Evolutionary conservation across 2,329 filamentous ascomycete genomes (phyloP).

Genomic region (Talaromyces sp.): DNA sequence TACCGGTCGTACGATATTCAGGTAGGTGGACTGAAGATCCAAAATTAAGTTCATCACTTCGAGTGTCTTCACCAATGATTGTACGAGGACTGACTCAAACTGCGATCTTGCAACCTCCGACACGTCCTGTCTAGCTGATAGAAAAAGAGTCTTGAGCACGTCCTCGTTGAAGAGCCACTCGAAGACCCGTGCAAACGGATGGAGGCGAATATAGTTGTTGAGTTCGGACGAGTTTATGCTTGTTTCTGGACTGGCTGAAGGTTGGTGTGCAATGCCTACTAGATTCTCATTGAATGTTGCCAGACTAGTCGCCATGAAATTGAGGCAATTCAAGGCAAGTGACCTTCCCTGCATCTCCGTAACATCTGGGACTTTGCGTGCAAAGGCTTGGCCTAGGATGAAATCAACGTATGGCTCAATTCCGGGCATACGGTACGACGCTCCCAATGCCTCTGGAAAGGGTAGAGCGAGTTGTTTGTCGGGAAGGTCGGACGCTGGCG

Average conservation of each 20-base stretch:
- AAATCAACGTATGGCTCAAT: constrained; percentile 94
- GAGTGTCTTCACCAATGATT: constrained; percentile 72
- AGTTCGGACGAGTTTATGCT: constrained; percentile 71
- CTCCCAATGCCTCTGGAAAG: constrained; percentile 81
- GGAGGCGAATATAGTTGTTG: constrained; percentile 73
- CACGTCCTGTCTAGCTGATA: constrained; percentile 70
- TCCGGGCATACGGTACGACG: constrained; percentile 70
- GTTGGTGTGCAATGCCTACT: constrained; percentile 75
- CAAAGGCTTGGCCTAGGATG: constrained; percentile 72
- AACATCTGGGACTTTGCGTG: constrained; percentile 59
- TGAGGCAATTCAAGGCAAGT: constrained; percentile 72
- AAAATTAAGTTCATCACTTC: constrained; percentile 78
- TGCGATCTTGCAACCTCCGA: constrained; percentile 65
- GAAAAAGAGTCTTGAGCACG: constrained; percentile 73
- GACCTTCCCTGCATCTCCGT: constrained; percentile 66
- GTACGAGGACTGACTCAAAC: constrained; percentile 73
- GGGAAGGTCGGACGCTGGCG: constrained; percentile 45
- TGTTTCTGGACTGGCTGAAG: constrained; percentile 67
- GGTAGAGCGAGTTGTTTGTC: constrained; percentile 69
- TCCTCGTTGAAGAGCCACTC: constrained; percentile 97
- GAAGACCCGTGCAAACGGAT: constrained; percentile 92
- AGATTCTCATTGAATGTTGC: constrained; percentile 90
- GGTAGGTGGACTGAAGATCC: constrained; percentile 83
- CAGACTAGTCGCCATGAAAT: constrained; percentile 75
- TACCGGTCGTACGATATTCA: constrained; percentile 77